phyloP scores from a whole-genome alignment of 2,329 filamentous ascomycete species.

The Parafenestella ontariensis region DNA sequence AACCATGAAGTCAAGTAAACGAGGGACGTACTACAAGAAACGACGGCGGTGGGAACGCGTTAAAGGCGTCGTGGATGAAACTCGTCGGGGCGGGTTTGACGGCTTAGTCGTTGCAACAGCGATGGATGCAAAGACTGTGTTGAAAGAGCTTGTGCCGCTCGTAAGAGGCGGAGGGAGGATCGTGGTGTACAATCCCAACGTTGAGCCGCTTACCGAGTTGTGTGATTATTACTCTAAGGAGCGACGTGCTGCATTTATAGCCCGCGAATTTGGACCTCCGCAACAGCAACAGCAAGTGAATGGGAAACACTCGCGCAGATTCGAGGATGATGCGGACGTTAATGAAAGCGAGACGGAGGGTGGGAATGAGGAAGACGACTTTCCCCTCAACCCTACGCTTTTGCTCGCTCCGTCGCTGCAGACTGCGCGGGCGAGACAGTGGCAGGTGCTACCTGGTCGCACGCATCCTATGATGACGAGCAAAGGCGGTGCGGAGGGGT shows the following conservation, averaged over 20 bases:
- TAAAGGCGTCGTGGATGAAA: conserved; percentile 74
- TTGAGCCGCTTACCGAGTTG: conserved; percentile 79
- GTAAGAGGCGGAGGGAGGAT: conserved; percentile 83
- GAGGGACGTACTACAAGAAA: conserved; percentile 89
- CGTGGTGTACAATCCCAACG: conserved; percentile 80
- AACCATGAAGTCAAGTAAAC: conserved; percentile 79
- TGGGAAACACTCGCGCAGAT: conserved; percentile 23
- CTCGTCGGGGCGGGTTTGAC: conserved; percentile 78
- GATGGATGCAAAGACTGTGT: conserved; percentile 80
- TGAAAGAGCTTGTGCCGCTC: conserved; percentile 78
- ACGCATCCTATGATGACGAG: conserved; percentile 96
- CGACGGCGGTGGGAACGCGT: conserved; percentile 79
- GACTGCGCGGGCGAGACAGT: conserved; percentile 77
- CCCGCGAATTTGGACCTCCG: conserved; percentile 31
- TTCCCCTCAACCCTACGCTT: conserved; percentile 85
- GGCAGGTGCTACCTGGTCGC: conserved; percentile 90
- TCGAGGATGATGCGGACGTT: conserved; percentile 23
- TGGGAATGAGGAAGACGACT: conserved; percentile 63
- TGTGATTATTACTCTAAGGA: conserved; percentile 85
- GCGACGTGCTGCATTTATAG: conserved; percentile 72
- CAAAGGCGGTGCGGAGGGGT: conserved; percentile 86
- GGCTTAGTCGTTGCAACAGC: conserved; percentile 81
- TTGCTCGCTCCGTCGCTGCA: conserved; percentile 82
- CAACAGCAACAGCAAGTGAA: conserved; percentile 21
- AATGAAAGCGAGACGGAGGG: conserved; percentile 19